Conservation (phyloP, 2,329 filamentous ascomycete species). For the Ascocoryne sarcoides region DNA sequence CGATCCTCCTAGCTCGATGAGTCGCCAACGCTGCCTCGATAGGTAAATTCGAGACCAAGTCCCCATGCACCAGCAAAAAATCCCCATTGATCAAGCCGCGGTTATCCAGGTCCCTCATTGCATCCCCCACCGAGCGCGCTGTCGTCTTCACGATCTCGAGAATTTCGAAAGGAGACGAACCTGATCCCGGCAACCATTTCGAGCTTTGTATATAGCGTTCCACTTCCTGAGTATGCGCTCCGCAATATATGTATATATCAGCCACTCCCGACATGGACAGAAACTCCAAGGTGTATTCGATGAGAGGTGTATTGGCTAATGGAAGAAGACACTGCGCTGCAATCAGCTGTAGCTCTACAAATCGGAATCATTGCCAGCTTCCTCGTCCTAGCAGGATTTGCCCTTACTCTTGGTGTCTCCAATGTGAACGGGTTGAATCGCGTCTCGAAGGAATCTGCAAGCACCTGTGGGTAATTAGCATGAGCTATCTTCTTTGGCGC, state of each 20-base stretch:
- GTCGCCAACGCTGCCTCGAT: constrained; percentile 71
- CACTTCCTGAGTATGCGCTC: constrained; percentile 76
- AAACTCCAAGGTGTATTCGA: constrained; percentile 97
- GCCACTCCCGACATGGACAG: constrained; percentile 92
- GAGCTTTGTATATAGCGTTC: constrained; percentile 80
- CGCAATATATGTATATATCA: constrained; percentile 87
- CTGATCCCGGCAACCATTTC: constrained; percentile 61
- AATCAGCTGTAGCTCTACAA: no score
- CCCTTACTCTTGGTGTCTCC: constrained; percentile 75
- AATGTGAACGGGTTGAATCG: constrained; percentile 84
- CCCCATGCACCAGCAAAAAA: constrained; percentile 87
- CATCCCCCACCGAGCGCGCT: constrained; percentile 82
- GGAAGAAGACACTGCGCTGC: constrained; percentile 74
- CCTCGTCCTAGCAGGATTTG: no score
- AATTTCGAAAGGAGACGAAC: constrained; percentile 60
- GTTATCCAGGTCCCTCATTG: constrained; percentile 86
- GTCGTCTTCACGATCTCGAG: constrained; percentile 80
- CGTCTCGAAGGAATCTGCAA: constrained; percentile 92
- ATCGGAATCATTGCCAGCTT: no score
- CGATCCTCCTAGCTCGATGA: constrained; percentile 71
- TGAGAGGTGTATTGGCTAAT: constrained; percentile 85
- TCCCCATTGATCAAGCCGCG: constrained; percentile 79
- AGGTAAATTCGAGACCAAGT: constrained; percentile 81
- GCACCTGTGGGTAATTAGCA: constrained; percentile 46
- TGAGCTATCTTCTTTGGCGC: background rate